Conservation (phyloP, 1,139 yeast genomes). For the Yamadazyma songkhlaensis region DNA sequence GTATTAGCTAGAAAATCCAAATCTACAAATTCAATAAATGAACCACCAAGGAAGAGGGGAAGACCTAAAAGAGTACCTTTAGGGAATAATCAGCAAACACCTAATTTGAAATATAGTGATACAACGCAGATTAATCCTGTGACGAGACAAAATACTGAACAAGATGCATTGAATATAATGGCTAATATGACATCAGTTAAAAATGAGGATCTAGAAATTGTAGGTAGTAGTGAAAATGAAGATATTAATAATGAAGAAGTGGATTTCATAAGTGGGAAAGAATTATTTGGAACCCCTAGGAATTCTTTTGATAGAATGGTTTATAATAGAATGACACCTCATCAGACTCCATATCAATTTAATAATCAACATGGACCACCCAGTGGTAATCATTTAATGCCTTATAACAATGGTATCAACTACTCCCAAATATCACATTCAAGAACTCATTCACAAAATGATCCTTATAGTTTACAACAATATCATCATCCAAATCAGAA, state of each 20-base stretch:
- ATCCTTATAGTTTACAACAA: slow-evolving; percentile 25
- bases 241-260: slow-evolving; percentile 20
- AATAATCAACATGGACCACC: slow-evolving; percentile 1
- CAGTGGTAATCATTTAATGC: background rate
- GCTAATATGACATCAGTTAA: slow-evolving; percentile 18
- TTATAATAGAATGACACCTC: slow-evolving; percentile 10
- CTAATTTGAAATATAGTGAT: slow-evolving; percentile 14
- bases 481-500: slow-evolving; percentile 22
- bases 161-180: slow-evolving; percentile 36
- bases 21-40: slow-evolving; percentile 21
- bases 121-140: slow-evolving; percentile 32
- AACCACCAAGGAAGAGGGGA: slow-evolving; percentile 45
- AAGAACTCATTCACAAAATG: slow-evolving; percentile 12
- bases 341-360: slow-evolving; percentile 8
- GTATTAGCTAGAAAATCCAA: slow-evolving; percentile 18
- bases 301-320: slow-evolving; percentile 37
- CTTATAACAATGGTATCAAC: slow-evolving; percentile 1
- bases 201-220: slow-evolving; percentile 38
- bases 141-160: slow-evolving; percentile 43
- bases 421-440: slow-evolving; percentile 8
- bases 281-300: slow-evolving; percentile 44
- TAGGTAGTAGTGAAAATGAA: slow-evolving; percentile 22
- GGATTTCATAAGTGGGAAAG: slow-evolving; percentile 39
- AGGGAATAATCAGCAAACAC: slow-evolving; percentile 18
- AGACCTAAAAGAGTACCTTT: slow-evolving; percentile 41